These are phyloP conservation scores for Lachancea lanzarotensis DNA, from an alignment of 805 yeast genomes.

Conservation along the genomic window DNA sequence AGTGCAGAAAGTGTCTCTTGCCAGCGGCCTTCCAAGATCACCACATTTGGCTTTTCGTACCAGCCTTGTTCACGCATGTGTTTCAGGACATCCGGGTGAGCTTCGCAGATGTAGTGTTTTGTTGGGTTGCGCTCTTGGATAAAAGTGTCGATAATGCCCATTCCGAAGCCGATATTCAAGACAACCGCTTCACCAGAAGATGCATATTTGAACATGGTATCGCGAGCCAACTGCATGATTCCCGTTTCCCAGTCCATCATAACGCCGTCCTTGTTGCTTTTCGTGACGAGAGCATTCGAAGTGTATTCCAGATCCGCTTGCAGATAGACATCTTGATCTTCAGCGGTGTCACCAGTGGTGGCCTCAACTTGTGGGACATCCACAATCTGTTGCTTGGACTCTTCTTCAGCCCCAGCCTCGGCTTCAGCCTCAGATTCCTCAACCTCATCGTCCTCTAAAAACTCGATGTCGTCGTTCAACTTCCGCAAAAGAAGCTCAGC, in stretches of 20 bases:
- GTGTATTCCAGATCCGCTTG: conserved; percentile 59
- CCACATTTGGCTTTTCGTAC: conserved; percentile 68
- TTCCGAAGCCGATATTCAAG: conserved; percentile 88
- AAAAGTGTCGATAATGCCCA: conserved; percentile 89
- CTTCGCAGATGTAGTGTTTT: conserved; percentile 82
- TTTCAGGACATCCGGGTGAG: conserved; percentile 82
- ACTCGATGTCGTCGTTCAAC: conserved; percentile 56
- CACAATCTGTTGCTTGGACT: conserved; percentile 9
- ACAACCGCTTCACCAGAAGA: conserved; percentile 41
- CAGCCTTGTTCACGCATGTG: conserved; percentile 73
- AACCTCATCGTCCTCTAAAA: conserved; percentile 36
- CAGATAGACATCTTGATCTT: conserved; percentile 57
- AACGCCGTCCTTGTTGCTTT: conserved; percentile 75
- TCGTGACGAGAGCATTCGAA: conserved; percentile 63
- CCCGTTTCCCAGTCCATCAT: conserved; percentile 97
- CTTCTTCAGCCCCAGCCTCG: conserved; percentile 11
- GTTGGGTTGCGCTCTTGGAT: conserved; percentile 45
- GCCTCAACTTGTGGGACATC: conserved; percentile 14
- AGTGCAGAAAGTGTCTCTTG: conserved; percentile 70
- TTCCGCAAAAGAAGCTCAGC: conserved; percentile 78
- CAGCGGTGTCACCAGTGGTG: conserved; percentile 51
- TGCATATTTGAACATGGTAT: conserved; percentile 49
- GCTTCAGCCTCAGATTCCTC: conserved; percentile 16
- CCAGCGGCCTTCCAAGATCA: conserved; percentile 85
- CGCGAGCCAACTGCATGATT: conserved; percentile 75